Evolutionary conservation across 345 rosid genomes (phyloP), one percentile per base, ranked within the genome.

Genomic region (Hypericum androsaemum): DNA sequence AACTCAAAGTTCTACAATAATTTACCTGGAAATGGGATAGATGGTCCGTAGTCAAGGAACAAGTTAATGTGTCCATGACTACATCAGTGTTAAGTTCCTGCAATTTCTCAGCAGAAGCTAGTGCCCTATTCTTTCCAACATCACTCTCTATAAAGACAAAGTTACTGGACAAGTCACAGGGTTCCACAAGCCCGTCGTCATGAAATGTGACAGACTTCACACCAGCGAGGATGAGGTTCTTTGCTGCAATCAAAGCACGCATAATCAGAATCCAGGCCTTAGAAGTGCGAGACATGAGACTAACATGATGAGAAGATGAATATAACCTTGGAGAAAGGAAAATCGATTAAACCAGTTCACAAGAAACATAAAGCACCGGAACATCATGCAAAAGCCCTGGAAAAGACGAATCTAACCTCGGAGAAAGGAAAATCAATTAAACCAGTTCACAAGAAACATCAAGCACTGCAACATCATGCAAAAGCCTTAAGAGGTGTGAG

Each of bases 1-100:
- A 22, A 22, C 32, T 4, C 4, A 22, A 22, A 4, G 32, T 22
- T 22, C 4, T 22, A 22, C 32, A 22, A 22, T 22, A 22, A 22
- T 22, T 5, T 54, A 94, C 99, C 97, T 88, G 95, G 66, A 78
- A 94, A 65, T 77, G 68, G 56, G 94, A 80, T 58, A 94, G 94
- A 41, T 76, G 71, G 60, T 94, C 95, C 66, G 79, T 82, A 0
- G 81, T 74, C 72, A 94, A 68, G 57, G 79, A 61, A 48, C 77
- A 58, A 15, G 94, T 83, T 66, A 83, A 76, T 53, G 90, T 77
- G 63, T 83, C 71, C 58, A 94, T 74, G 41, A 62, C 58, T 62
- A 88, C 99, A 3, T 90, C 83, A 66, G 86, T 94, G 73, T 94
- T 94, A 53, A 94, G 95, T 68, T 94, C 99, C 70, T 94, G 99